phyloP scores from a whole-genome alignment of 495 filamentous ascomycete genomes.

The Xylaria sp. region DNA sequence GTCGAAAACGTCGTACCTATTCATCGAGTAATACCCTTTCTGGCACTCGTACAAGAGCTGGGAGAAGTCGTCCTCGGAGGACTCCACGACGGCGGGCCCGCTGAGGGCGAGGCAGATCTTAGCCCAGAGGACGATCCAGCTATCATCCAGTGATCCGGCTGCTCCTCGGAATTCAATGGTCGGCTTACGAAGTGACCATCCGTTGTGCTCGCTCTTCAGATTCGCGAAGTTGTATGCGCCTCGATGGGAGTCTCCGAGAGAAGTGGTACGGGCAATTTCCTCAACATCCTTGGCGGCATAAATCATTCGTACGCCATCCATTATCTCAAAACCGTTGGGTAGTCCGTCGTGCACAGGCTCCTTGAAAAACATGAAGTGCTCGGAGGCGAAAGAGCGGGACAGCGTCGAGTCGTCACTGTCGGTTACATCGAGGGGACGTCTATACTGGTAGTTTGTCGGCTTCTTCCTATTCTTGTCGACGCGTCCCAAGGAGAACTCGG shows the following conservation, averaged over 20 bases:
- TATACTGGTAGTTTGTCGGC: background rate
- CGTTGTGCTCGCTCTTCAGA: background rate
- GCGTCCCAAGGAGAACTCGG: background rate
- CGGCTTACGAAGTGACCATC: background rate
- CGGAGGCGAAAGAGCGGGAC: background rate
- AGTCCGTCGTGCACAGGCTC: background rate
- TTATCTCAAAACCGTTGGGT: background rate
- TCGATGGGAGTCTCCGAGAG: background rate
- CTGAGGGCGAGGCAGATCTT: slow-evolving; percentile 11
- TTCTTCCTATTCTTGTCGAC: slow-evolving; percentile 4
- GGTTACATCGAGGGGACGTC: background rate
- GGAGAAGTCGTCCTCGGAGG: slow-evolving; percentile 10
- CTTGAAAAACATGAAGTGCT: background rate
- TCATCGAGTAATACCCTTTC: background rate
- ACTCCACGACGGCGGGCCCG: background rate
- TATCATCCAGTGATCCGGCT: background rate
- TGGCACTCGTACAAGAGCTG: slow-evolving; percentile 10
- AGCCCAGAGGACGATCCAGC: slow-evolving; percentile 13
- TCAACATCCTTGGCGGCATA: background rate
- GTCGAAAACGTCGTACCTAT: slow-evolving; percentile 12
- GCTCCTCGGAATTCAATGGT: slow-evolving; percentile 14
- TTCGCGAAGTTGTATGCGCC: slow-evolving; percentile 21
- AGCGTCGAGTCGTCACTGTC: background rate
- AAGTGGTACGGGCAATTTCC: background rate
- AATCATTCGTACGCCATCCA: slow-evolving; percentile 5